Evolutionary conservation across 2,329 filamentous ascomycete genomes (phyloP).

Genomic region (Amylocarpus encephaloides): DNA sequence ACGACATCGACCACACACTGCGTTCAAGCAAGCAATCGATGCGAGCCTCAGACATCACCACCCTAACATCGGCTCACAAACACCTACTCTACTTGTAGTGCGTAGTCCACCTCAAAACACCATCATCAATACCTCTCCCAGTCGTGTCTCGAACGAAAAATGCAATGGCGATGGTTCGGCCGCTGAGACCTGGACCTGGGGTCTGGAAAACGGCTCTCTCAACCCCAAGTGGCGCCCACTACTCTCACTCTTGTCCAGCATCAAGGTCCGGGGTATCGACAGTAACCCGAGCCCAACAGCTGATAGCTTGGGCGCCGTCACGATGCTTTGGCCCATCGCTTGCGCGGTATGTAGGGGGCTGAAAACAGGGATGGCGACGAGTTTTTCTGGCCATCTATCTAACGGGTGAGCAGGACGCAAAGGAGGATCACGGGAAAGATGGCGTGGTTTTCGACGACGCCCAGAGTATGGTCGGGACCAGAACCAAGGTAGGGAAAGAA

Average conservation of each 20-base stretch:
- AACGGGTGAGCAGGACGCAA: background rate
- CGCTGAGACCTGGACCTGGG: conserved; percentile 1
- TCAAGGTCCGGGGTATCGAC: background rate
- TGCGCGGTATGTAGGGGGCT: background rate
- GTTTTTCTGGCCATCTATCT: background rate
- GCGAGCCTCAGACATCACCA: background rate
- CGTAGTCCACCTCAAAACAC: background rate
- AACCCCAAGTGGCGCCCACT: background rate
- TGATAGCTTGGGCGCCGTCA: background rate
- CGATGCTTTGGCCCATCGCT: background rate
- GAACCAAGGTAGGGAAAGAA: conserved; percentile 1
- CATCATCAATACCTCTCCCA: background rate
- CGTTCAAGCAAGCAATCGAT: background rate
- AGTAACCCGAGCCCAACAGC: background rate
- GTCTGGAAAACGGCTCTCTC: background rate
- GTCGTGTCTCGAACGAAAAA: background rate
- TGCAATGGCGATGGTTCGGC: conserved; percentile 8
- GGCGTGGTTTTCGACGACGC: conserved; percentile 1
- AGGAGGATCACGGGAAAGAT: background rate
- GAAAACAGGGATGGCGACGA: background rate
- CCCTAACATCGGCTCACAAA: background rate
- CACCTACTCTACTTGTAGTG: background rate
- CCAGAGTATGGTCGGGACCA: background rate
- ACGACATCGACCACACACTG: background rate
- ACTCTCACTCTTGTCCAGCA: background rate